Evolutionary conservation across 225 moss, liverwort and hornwort genomes (phyloP).

Genomic region (Sphagnum tenellum): DNA sequence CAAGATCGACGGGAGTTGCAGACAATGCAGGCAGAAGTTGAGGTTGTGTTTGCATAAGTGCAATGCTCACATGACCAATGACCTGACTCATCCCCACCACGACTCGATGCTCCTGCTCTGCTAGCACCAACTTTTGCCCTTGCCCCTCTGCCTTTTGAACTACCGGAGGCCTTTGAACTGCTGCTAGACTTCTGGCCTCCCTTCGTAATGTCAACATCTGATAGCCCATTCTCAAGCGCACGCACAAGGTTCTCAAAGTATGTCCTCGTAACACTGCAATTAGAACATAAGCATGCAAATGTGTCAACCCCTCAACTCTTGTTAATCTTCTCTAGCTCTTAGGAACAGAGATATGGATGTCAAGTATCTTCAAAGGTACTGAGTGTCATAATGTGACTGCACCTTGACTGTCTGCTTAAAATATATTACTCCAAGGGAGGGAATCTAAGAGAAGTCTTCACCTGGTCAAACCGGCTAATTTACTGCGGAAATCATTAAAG

Average conservation of each 20-base stretch:
- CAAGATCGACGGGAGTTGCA: slow-evolving; percentile 49
- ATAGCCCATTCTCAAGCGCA: slow-evolving; percentile 69
- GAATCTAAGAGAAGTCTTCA: background rate
- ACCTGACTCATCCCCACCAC: slow-evolving; percentile 30
- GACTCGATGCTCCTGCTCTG: slow-evolving; percentile 40
- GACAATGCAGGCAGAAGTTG: slow-evolving; percentile 34
- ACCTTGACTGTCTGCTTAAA: no score
- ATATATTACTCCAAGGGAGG: no score
- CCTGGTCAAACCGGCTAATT: slow-evolving; percentile 96
- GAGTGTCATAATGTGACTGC: no score
- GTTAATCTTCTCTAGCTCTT: no score
- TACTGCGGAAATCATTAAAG: slow-evolving; percentile 96
- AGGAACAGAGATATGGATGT: no score
- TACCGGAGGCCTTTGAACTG: slow-evolving; percentile 56
- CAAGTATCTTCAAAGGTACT: no score
- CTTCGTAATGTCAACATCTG: slow-evolving; percentile 63
- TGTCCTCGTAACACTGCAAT: slow-evolving; percentile 71
- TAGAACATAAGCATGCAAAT: no score
- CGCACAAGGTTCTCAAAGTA: slow-evolving; percentile 94
- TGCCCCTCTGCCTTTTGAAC: slow-evolving; percentile 46
- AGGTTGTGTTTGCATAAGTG: slow-evolving; percentile 48
- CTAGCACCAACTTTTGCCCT: slow-evolving; percentile 56
- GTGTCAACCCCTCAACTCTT: no score
- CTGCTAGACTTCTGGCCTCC: slow-evolving; percentile 47
- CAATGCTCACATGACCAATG: slow-evolving; percentile 72